Evolutionary conservation across 345 rosid species (phyloP).

Genomic region (Kandelia obovata): DNA sequence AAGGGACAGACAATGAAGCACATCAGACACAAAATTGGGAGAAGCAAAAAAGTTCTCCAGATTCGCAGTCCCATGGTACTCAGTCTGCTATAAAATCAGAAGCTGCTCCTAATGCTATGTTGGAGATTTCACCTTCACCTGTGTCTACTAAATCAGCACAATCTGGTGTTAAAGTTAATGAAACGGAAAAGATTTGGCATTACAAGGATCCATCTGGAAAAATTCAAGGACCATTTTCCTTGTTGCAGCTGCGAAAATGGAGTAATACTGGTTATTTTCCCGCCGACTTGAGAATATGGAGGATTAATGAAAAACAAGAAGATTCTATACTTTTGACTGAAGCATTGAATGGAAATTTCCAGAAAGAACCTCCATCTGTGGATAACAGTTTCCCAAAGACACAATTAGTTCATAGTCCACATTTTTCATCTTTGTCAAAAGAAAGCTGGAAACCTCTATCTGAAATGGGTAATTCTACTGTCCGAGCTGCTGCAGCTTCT

Average conservation of each 20-base stretch:
- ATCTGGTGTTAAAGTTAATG: slow-evolving; percentile 49
- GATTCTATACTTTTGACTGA: slow-evolving; percentile 72
- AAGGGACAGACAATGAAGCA: slow-evolving; percentile 55
- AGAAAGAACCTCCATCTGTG: slow-evolving; percentile 42
- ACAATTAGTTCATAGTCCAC: slow-evolving; percentile 30
- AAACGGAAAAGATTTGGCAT: slow-evolving; percentile 89
- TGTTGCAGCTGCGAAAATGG: slow-evolving; percentile 95
- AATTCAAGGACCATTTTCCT: slow-evolving; percentile 92
- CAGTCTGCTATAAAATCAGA: slow-evolving; percentile 36
- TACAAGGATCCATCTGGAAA: slow-evolving; percentile 95
- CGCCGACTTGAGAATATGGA: slow-evolving; percentile 80
- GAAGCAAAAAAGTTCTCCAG: slow-evolving; percentile 44
- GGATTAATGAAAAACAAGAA: slow-evolving; percentile 48
- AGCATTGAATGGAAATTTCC: slow-evolving; percentile 68
- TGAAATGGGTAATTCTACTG: slow-evolving; percentile 29
- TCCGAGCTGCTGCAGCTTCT: slow-evolving; percentile 36
- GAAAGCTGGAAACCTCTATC: slow-evolving; percentile 34
- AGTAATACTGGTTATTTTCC: slow-evolving; percentile 91
- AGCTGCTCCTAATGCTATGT: slow-evolving; percentile 39
- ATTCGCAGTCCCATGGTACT: slow-evolving; percentile 41
- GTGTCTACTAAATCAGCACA: slow-evolving; percentile 34
- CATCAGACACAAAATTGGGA: slow-evolving; percentile 50
- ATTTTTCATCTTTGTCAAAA: slow-evolving; percentile 22
- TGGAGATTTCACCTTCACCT: slow-evolving; percentile 42
- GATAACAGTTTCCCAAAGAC: slow-evolving; percentile 32